phyloP scores from a whole-genome alignment of 2,329 filamentous ascomycete species.

The Knufia petricola region DNA sequence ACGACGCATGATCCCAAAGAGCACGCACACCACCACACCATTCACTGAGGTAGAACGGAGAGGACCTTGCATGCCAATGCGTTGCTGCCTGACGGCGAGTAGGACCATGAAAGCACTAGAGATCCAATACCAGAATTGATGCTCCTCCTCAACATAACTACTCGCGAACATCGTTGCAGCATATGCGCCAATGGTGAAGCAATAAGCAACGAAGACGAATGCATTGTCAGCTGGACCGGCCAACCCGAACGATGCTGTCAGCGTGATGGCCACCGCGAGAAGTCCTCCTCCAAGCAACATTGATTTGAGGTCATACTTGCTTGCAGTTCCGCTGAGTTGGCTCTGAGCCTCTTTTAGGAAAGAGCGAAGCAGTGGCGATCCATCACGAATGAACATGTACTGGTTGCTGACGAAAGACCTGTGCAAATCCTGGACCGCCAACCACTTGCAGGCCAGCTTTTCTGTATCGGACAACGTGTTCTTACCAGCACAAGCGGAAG shows the following conservation, averaged over 20 bases:
- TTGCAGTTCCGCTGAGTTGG: conserved; percentile 79
- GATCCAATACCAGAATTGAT: conserved; percentile 97
- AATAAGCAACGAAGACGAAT: conserved; percentile 31
- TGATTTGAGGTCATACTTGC: conserved; percentile 71
- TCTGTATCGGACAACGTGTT: conserved; percentile 34
- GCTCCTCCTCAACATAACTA: conserved; percentile 96
- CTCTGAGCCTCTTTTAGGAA: conserved; percentile 67
- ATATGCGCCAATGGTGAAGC: conserved; percentile 52
- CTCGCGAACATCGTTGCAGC: conserved; percentile 93
- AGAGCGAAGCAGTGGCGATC: background rate
- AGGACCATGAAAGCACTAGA: conserved; percentile 42
- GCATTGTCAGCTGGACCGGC: background rate
- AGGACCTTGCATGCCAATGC: background rate
- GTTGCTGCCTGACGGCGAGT: conserved; percentile 34
- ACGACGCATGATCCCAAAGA: conserved; percentile 58
- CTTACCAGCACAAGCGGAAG: background rate
- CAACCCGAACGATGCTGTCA: conserved; percentile 26
- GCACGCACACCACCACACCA: conserved; percentile 39
- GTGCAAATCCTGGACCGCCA: conserved; percentile 20
- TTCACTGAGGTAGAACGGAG: background rate
- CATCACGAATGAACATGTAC: conserved; percentile 8
- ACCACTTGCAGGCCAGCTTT: conserved; percentile 62
- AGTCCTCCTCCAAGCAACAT: conserved; percentile 37
- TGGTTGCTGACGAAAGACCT: background rate
- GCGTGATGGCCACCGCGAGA: conserved; percentile 34